phyloP scores from a whole-genome alignment of 345 rosid genomes.

The Theobroma cacao region DNA sequence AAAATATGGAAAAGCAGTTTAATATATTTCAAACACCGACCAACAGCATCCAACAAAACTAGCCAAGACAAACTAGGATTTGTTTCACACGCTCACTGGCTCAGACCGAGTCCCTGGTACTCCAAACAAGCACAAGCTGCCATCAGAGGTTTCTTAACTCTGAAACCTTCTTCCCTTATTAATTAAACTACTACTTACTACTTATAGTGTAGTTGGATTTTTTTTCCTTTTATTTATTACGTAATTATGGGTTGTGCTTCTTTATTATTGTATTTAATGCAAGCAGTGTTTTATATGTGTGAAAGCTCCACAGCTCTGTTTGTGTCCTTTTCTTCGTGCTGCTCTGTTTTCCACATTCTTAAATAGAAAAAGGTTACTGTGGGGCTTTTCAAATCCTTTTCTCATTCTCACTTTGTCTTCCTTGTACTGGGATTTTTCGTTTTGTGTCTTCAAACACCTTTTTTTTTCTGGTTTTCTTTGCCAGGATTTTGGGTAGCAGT shows the following conservation, averaged over 20 bases:
- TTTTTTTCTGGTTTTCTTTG: background rate
- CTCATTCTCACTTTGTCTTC: slow-evolving; percentile 12
- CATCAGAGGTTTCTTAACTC: slow-evolving; percentile 4
- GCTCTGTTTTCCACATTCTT: slow-evolving; percentile 13
- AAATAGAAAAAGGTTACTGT: background rate
- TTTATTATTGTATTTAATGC: background rate
- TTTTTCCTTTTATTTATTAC: background rate
- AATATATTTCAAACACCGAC: too few relatives aligned
- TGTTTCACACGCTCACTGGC: background rate
- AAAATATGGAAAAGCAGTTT: too few relatives aligned
- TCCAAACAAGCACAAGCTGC: background rate
- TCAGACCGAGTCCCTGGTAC: too few relatives aligned
- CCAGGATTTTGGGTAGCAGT: slow-evolving; percentile 18
- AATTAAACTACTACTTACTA: background rate
- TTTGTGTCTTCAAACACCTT: background rate
- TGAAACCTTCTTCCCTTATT: background rate
- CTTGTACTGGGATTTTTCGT: background rate
- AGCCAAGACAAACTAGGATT: background rate
- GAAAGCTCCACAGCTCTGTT: background rate
- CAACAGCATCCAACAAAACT: background rate
- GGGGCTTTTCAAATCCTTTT: slow-evolving; percentile 14
- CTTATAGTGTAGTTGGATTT: background rate
- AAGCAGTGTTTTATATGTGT: background rate
- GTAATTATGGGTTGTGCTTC: background rate
- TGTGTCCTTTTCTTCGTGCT: background rate